Base-by-base conservation (phyloP, 176 grass and related monocot species). In the Oryza officinalis region DNA sequence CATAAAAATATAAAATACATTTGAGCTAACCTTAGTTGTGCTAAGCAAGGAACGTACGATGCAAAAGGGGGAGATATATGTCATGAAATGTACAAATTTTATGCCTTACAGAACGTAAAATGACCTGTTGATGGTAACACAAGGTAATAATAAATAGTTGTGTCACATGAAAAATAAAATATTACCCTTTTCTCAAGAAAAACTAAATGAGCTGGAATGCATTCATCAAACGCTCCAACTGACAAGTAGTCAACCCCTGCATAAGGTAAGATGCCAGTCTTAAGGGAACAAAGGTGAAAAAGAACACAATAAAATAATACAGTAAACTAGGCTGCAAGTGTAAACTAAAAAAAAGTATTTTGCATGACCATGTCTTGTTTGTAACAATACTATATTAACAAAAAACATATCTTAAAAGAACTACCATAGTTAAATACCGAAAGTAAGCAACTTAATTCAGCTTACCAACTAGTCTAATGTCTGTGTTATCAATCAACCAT, bases 401-500 rank as follows among this genome's bases (percentile, higher is more conserved):
- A 14, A 23, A 30, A 68, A 4, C 17, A 8, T 23, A 31, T 8
- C 12, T 69, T 30, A 3, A 74, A 65, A 65, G 1, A 73, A 54
- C 17, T 10, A 54, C 52, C 0, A 67, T 38, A 38, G 6, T 33
- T 71, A 25, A 13, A 54, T 8, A 60, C 2, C 1, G 3, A 3
- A 80, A 20, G 38, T 15, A 4, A 79, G 52, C 8, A 49, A 40
- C 28, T 31, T 9, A 31, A 22, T 89, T 22, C 15, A 65, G 85
- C 92, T 83, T 76, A 97, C 94, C 94, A 32, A 97, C 92, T 74
- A 97, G 92, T 88, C 90, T 91, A 41, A 97, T 85, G 49, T 92
- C 85, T 27, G 92, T 97, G 67, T 97, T 97, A 82, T 94, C 91
- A 13, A 97, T 83, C 64, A 97, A 81, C 94, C 94, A 97, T 31